These are phyloP conservation scores for Neoboletus brunneissimus DNA, from an alignment of 768 basidiomycete genomes.

Conservation along the genomic window DNA sequence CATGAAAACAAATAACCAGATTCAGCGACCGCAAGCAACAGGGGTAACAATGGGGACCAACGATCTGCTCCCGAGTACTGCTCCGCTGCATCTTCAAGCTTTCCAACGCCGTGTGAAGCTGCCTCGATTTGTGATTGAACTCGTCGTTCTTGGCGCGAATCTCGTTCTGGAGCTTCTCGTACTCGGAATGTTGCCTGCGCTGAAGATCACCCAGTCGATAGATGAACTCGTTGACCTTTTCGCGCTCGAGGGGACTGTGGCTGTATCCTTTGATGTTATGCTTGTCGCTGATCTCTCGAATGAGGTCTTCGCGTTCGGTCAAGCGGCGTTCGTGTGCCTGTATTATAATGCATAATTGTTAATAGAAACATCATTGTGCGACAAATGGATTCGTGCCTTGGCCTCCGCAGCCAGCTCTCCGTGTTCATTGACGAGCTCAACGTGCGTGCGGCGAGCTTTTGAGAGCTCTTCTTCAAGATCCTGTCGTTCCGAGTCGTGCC, in stretches of 20 bases:
- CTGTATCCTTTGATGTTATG: constrained; percentile 74
- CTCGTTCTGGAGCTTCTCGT: constrained; percentile 69
- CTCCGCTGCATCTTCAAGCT: constrained; percentile 52
- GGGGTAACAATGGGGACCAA: constrained; percentile 29
- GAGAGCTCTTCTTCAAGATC: constrained; percentile 61
- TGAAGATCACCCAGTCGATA: constrained; percentile 61
- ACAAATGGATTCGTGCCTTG: constrained; percentile 44
- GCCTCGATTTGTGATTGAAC: constrained; percentile 56
- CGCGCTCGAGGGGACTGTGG: constrained; percentile 63
- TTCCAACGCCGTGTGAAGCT: constrained; percentile 55
- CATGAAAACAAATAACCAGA: not conserved
- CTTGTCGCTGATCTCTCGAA: constrained; percentile 66
- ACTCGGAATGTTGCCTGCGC: constrained; percentile 57
- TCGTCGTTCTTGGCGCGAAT: constrained; percentile 56
- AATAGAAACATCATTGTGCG: not conserved
- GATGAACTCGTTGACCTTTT: constrained; percentile 72
- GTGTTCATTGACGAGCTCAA: constrained; percentile 54
- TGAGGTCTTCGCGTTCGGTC: constrained; percentile 65
- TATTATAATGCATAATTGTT: not conserved
- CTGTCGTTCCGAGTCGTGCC: constrained; percentile 51
- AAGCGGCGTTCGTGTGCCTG: constrained; percentile 76
- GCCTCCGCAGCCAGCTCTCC: constrained; percentile 73
- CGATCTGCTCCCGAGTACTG: constrained; percentile 55
- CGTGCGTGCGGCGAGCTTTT: constrained; percentile 49
- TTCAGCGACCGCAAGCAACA: not conserved